Evolutionary conservation across 768 basidiomycete genomes (phyloP).

Genomic region (Tulasnella sp.): DNA sequence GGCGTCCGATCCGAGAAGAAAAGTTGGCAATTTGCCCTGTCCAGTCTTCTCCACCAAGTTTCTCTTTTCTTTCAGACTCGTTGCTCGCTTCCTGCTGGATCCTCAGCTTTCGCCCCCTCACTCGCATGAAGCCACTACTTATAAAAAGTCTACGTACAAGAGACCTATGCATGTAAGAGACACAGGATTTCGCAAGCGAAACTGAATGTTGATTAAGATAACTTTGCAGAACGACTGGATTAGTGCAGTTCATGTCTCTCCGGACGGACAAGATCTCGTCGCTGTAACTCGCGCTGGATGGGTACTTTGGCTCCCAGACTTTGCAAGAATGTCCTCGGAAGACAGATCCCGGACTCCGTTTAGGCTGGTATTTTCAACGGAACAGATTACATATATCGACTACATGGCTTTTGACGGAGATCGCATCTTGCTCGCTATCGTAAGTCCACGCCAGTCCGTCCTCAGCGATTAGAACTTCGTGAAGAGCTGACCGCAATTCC

Average conservation of each 20-base stretch:
- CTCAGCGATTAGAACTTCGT: background rate
- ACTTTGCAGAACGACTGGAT: background rate
- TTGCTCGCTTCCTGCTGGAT: background rate
- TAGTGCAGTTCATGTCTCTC: conserved; percentile 29
- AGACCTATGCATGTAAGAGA: background rate
- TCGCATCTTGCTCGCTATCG: background rate
- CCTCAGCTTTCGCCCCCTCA: background rate
- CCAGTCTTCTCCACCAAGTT: background rate
- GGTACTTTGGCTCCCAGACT: background rate
- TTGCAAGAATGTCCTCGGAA: background rate
- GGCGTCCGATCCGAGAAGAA: background rate
- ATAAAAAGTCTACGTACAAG: background rate
- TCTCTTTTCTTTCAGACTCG: background rate
- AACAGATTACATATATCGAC: background rate
- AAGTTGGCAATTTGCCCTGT: background rate
- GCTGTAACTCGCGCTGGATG: conserved; percentile 16
- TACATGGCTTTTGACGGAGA: conserved; percentile 6
- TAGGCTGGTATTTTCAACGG: background rate
- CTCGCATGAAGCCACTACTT: background rate
- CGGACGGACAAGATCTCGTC: conserved; percentile 27
- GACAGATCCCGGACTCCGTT: background rate
- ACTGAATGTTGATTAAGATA: background rate
- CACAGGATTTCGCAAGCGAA: background rate
- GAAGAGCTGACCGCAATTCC: background rate
- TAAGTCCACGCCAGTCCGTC: background rate